phyloP scores from a whole-genome alignment of 805 yeast genomes.

The Candida silvicultrix region DNA sequence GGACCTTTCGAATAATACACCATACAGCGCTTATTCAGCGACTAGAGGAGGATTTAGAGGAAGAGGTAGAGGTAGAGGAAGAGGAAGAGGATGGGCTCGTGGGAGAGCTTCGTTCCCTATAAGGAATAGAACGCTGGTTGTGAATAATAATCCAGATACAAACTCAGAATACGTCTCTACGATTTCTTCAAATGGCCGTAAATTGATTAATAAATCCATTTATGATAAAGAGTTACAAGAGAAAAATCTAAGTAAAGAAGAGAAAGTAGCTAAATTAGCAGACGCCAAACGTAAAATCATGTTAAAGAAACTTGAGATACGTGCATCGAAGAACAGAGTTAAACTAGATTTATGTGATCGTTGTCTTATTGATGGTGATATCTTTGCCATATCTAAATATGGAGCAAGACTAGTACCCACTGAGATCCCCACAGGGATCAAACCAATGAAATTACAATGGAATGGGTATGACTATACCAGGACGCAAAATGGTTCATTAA shows the following conservation, averaged over 20 bases:
- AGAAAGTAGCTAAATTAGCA: conserved; percentile 15
- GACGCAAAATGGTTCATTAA: conserved; percentile 24
- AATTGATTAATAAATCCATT: conserved; percentile 31
- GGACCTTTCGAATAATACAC: not conserved
- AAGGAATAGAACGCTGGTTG: conserved; percentile 27
- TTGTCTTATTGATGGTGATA: conserved; percentile 31
- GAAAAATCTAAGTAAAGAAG: conserved; percentile 16
- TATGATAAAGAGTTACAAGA: conserved; percentile 27
- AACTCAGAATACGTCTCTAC: conserved; percentile 24
- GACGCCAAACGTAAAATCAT: conserved; percentile 12
- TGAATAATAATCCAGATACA: conserved; percentile 17
- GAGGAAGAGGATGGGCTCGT: conserved; percentile 13
- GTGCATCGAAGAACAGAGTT: conserved; percentile 25
- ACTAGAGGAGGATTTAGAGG: not conserved
- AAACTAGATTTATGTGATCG: conserved; percentile 41
- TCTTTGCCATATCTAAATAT: conserved; percentile 34
- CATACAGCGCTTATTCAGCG: not conserved
- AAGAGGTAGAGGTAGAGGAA: conserved; percentile 2
- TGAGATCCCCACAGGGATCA: conserved; percentile 15
- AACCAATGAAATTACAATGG: conserved; percentile 24
- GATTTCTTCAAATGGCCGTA: conserved; percentile 30
- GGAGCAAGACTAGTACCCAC: conserved; percentile 38
- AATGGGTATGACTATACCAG: conserved; percentile 24
- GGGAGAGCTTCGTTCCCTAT: conserved; percentile 12
- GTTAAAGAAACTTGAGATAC: conserved; percentile 15